phyloP scores from a whole-genome alignment of 1,284 basidiomycete species.

The Cutaneotrichosporon dermatis region DNA sequence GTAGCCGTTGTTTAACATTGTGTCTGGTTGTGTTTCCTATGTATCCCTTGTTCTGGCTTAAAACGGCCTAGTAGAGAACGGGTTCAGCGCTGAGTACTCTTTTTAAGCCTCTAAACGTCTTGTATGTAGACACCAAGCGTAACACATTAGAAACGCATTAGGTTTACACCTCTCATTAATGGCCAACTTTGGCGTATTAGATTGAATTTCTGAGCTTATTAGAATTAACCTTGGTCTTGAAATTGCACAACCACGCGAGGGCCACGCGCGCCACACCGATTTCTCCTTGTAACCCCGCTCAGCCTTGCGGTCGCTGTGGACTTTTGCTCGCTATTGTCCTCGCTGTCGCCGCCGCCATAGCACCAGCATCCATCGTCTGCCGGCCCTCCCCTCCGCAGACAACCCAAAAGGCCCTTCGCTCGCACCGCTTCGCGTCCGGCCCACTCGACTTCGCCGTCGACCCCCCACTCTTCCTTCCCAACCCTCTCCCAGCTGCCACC shows the following conservation, averaged over 20 bases:
- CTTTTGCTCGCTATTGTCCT: conserved; percentile 4
- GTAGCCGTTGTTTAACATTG: background rate
- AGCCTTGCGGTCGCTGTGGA: background rate
- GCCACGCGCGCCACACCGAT: background rate
- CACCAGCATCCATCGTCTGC: background rate
- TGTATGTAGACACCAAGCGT: no score
- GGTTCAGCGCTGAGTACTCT: no score
- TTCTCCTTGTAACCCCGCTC: background rate
- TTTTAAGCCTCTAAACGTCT: no score
- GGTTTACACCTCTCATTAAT: no score
- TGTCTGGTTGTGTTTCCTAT: no score
- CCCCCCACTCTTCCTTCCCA: background rate
- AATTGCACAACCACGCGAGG: background rate
- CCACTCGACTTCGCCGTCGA: background rate
- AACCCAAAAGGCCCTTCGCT: conserved; percentile 5
- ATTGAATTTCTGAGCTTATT: no score
- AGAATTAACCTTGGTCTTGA: background rate
- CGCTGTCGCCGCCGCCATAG: background rate
- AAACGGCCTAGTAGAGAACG: no score
- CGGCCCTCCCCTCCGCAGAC: conserved; percentile 1
- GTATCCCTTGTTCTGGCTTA: no score
- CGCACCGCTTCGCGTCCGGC: background rate
- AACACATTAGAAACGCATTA: no score
- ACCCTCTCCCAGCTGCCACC: conserved; percentile 6
- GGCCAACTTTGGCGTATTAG: no score